A percentile compares a stretch with the other conserved stretches of the same genome.
Evolutionary conservation across 2,329 filamentous ascomycete species (phyloP).

Genomic region (Hypoxylon sp.): DNA sequence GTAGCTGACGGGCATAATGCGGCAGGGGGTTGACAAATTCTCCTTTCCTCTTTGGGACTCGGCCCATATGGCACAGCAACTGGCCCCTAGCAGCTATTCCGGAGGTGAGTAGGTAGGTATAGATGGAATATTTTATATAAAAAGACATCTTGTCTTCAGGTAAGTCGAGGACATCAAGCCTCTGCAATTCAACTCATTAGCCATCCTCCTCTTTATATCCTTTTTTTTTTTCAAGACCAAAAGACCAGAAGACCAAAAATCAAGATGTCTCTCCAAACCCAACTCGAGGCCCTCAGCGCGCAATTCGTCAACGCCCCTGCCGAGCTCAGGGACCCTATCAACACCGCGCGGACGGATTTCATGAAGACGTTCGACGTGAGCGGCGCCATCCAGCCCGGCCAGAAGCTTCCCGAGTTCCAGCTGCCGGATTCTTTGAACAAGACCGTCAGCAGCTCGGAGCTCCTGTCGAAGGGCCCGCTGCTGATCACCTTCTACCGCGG

Average conservation of each 20-base stretch:
- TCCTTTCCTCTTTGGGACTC: conserved; percentile 1
- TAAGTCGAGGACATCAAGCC: neutral
- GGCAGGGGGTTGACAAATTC: conserved; percentile 19
- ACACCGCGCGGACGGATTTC: neutral
- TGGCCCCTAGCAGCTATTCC: neutral
- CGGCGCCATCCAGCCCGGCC: conserved; percentile 9
- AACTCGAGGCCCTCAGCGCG: neutral
- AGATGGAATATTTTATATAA: neutral
- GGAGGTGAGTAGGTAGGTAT: neutral
- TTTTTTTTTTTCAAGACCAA: too few relatives aligned
- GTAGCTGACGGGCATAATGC: conserved; percentile 20
- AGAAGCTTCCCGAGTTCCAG: conserved; percentile 1
- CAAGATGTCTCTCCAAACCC: conserved; percentile 6
- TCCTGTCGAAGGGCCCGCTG: conserved; percentile 2
- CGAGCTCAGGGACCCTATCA: conserved; percentile 7
- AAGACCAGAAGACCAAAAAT: neutral
- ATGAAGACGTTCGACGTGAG: conserved; percentile 5
- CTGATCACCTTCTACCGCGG: conserved; percentile 24
- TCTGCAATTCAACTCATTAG: neutral
- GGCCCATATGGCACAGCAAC: neutral
- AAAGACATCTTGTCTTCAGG: neutral
- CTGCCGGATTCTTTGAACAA: conserved; percentile 7
- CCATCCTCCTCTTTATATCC: neutral
- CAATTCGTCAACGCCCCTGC: neutral
- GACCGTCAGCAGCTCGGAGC: neutral